Base-by-base conservation (phyloP, 345 rosid genomes). In the Kandelia obovata region DNA sequence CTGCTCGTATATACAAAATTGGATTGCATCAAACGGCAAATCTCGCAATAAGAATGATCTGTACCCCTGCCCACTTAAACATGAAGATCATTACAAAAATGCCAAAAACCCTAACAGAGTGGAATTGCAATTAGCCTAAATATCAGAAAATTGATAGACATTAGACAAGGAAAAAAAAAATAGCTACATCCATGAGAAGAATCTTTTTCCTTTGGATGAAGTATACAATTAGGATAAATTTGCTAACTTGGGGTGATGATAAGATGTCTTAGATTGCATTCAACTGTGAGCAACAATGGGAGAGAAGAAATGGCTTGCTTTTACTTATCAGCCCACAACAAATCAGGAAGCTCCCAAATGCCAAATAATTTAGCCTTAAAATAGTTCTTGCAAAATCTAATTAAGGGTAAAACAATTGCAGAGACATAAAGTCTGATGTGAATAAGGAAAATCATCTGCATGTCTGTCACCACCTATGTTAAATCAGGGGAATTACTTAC, bases 1-100 rank as follows among this genome's bases (percentile, higher is more conserved):
- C 82, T 95, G 98, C 86, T 95, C 98, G 47, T 95, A 95, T 74
- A 92, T 83, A 81, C 98, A 95, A 81, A 95, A 95, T 73, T 95
- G 98, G 74, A 90, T 83, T 49, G 96, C 99, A 80, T 95, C 99
- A 82, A 95, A 95, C 27, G 96, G 96, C 79, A 95, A 84, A 83
- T 95, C 99, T 75, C 96, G 82, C 82, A 95, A 62, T 46, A 92
- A 71, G 73, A 92, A 92, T 7, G 98, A 92, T 74, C 98, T 78
- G 68, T 92, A 95, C 58, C 99, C 99, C 99, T 95, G 70, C 32
- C 77, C 28, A 63, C 70, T 67, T 66, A 64, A 39, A 49, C 62
- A 61, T 1, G 58, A 53, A 19, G 16, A 52, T 53, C 25, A 70
- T 43, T 32, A 47, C 37, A 71, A 17, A 25, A 28, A 34, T 32